Evolutionary conservation across 2,329 filamentous ascomycete genomes (phyloP).

Genomic region (Drechslera avenae): DNA sequence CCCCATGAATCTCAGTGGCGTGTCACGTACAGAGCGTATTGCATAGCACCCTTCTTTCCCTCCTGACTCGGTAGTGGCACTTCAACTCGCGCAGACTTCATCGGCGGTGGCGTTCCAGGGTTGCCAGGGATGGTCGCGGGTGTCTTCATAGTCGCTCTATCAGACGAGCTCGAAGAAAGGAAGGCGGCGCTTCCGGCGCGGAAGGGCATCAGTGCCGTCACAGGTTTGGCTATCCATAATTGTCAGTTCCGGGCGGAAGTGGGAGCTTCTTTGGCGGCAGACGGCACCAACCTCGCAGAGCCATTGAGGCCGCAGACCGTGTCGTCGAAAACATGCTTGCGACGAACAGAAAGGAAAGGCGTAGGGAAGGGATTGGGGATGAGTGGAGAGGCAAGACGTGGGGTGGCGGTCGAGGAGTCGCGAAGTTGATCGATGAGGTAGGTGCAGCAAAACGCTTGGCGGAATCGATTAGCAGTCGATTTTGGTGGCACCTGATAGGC

Average conservation of each 20-base stretch:
- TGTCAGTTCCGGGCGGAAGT: conserved; percentile 36
- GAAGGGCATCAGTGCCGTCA: conserved; percentile 66
- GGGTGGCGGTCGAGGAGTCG: conserved; percentile 41
- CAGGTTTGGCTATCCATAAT: conserved; percentile 65
- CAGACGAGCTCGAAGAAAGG: conserved; percentile 69
- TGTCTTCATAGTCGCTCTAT: conserved; percentile 63
- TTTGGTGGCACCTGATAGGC: conserved; percentile 41
- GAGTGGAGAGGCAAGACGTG: conserved; percentile 46
- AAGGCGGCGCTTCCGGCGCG: conserved; percentile 65
- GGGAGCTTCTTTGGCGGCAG: conserved; percentile 20
- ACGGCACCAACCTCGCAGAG: conserved; percentile 57
- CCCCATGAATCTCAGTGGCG: neutral
- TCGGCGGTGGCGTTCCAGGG: conserved; percentile 57
- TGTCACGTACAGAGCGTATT: conserved; percentile 80
- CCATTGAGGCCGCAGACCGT: conserved; percentile 59
- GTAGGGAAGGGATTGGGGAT: conserved; percentile 43
- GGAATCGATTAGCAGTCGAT: conserved; percentile 37
- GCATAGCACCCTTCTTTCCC: conserved; percentile 76
- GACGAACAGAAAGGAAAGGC: conserved; percentile 42
- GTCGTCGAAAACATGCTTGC: conserved; percentile 58
- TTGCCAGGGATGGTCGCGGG: conserved; percentile 59
- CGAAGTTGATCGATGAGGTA: conserved; percentile 38
- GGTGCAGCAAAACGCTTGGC: conserved; percentile 34
- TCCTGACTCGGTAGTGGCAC: conserved; percentile 80
- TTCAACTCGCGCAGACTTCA: conserved; percentile 66